Evolutionary conservation across 306 rosid genomes (phyloP), one percentile per base, ranked within the genome.

Genomic region (Crotalaria pallida): DNA sequence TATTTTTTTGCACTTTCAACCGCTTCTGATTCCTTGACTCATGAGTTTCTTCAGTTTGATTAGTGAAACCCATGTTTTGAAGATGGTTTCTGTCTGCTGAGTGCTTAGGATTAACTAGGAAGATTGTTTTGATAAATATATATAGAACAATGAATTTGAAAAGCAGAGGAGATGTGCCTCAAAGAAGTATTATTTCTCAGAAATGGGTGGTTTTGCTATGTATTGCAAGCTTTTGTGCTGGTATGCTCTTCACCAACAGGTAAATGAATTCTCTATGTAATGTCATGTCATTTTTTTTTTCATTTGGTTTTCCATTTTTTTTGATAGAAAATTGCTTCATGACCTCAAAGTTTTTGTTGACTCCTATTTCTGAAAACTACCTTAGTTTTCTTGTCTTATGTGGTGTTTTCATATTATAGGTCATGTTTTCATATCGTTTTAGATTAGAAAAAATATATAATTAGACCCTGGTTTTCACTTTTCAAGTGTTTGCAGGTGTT

Each of bases 231-330:
- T 95, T 95, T 78, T 91, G 95, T 82, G 88, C 84, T 67, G 99
- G 99, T 38, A 74, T 95, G 91, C 52, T 91, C 75, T 91, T 95
- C 88, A 91, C 96, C 38, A 85, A 84, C 78, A 88, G 97, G 99
- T 94, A 52, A 38, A 43, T 19, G 40, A 62, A 16, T 58, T 3
- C 31, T 12, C 61, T 60, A 22, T 52, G 11, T 60, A 55, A 29
- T 52, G 16, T 56, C 10, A 29, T 52, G 15, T 64, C 65, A 27
- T 51, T 10, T 56, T 4, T 18, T 33, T 6, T 68, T 64, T 36
- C 38, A 9, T 59, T 2, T 27, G 29, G 58, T 16, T 66, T 18
- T 21, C 21, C n/a, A n/a, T 6, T 29, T 43, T 33, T 15, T 62
- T 12, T 27, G 5, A 27, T 40, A 21, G 2, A 69, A 36, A 43